phyloP scores from a whole-genome alignment of 352 stramenopile species.

The Thalassiosira livingstoniorum region DNA sequence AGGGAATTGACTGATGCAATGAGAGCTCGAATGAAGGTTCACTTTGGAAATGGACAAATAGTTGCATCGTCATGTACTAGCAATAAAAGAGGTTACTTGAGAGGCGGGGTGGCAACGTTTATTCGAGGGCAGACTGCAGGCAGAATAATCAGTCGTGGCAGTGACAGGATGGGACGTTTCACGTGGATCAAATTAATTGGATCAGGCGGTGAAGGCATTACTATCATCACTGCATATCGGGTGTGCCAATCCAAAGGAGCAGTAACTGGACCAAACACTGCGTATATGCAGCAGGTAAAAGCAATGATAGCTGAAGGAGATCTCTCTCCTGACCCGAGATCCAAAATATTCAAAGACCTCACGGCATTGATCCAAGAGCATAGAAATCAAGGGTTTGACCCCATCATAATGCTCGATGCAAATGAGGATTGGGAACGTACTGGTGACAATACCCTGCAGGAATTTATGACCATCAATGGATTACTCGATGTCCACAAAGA shows the following conservation, averaged over 20 bases:
- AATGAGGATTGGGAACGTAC: background rate
- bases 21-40: background rate
- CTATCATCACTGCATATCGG: slow-evolving; percentile 17
- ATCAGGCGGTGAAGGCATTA: slow-evolving; percentile 8
- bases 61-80: background rate
- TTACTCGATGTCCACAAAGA: slow-evolving; percentile 20
- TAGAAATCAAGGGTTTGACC: slow-evolving; percentile 1
- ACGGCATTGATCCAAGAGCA: background rate
- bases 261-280: background rate
- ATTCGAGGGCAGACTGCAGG: background rate
- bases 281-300: slow-evolving; percentile 21
- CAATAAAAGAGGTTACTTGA: background rate
- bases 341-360: slow-evolving; percentile 6
- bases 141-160: background rate
- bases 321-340: background rate
- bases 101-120: slow-evolving; percentile 3
- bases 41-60: slow-evolving; percentile 1
- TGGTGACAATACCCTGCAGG: background rate
- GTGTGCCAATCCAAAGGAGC: slow-evolving; percentile 9
- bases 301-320: slow-evolving; percentile 23
- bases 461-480: slow-evolving; percentile 6
- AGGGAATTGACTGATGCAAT: background rate
- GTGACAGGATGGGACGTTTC: slow-evolving; percentile 10
- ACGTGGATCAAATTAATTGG: background rate
- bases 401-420: slow-evolving; percentile 8